phyloP scores from a whole-genome alignment of 2,329 filamentous ascomycete genomes.

The Aspergillus oerlinghausenensis region DNA sequence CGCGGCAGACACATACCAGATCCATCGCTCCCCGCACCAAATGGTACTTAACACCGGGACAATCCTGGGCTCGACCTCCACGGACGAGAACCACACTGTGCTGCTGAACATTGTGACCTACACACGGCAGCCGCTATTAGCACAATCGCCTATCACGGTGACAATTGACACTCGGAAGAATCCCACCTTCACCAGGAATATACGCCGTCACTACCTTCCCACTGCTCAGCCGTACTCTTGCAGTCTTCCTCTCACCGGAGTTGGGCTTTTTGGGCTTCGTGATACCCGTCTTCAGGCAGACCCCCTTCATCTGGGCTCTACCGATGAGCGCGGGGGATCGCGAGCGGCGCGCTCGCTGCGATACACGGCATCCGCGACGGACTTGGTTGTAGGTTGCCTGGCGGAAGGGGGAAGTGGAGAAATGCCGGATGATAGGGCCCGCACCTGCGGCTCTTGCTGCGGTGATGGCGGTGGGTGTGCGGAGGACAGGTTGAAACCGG shows the following conservation, averaged over 20 bases:
- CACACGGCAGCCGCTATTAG: background rate
- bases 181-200: conserved; percentile 81
- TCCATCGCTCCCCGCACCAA: conserved; percentile 87
- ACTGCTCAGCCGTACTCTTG: conserved; percentile 80
- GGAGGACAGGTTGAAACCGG: conserved; percentile 27
- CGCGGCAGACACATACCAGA: conserved; percentile 65
- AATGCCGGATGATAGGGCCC: conserved; percentile 35
- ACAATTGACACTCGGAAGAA: background rate
- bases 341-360: conserved; percentile 76
- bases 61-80: conserved; percentile 91
- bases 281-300: conserved; percentile 89
- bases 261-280: conserved; percentile 98
- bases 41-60: conserved; percentile 95
- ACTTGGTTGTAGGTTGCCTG: conserved; percentile 70
- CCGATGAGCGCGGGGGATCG: conserved; percentile 77
- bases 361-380: conserved; percentile 68
- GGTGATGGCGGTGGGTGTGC: conserved; percentile 22
- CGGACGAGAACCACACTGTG: conserved; percentile 96
- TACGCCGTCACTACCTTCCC: conserved; percentile 87
- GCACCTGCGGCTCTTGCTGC: conserved; percentile 17
- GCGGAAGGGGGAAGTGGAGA: conserved; percentile 55
- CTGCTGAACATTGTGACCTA: conserved; percentile 95
- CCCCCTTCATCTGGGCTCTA: conserved; percentile 84
- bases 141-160: background rate
- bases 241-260: conserved; percentile 93